Evolutionary conservation across 208 protist species (phyloP).

Genomic region (Tritrichomonas musculus): DNA sequence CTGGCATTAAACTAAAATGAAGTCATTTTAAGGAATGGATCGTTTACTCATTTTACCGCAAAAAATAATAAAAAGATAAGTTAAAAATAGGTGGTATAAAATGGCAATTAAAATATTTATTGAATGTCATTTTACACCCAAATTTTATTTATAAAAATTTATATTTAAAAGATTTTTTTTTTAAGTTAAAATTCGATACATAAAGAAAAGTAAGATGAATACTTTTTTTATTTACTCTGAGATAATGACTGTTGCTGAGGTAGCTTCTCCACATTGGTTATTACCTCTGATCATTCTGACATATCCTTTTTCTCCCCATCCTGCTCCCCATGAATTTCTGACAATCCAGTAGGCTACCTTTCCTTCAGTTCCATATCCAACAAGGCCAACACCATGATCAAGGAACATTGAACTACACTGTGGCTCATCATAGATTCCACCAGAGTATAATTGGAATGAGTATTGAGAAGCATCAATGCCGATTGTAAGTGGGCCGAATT

Average conservation of each 20-base stretch:
- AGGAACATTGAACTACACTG: neutral
- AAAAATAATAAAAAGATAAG: neutral
- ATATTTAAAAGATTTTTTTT: no score
- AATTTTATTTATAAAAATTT: neutral
- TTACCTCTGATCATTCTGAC: slow-evolving; percentile 45
- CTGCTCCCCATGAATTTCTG: slow-evolving; percentile 53
- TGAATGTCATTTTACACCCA: neutral
- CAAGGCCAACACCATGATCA: slow-evolving; percentile 7
- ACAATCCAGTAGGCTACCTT: slow-evolving; percentile 41
- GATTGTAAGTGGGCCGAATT: slow-evolving; percentile 34
- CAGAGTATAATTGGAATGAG: no score
- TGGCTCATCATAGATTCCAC: no score
- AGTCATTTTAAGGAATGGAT: no score
- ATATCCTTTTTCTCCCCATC: slow-evolving; percentile 50
- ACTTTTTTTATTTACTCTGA: neutral
- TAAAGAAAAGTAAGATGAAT: no score
- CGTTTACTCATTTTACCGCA: no score
- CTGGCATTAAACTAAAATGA: no score
- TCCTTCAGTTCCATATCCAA: neutral
- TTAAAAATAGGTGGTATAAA: neutral
- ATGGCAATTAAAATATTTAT: neutral
- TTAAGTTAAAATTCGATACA: no score
- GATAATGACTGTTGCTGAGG: slow-evolving; percentile 9
- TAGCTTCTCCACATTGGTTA: slow-evolving; percentile 47
- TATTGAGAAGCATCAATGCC: slow-evolving; percentile 47